Conservation (phyloP, 768 basidiomycete species). For the Pleurotus ostreatus region DNA sequence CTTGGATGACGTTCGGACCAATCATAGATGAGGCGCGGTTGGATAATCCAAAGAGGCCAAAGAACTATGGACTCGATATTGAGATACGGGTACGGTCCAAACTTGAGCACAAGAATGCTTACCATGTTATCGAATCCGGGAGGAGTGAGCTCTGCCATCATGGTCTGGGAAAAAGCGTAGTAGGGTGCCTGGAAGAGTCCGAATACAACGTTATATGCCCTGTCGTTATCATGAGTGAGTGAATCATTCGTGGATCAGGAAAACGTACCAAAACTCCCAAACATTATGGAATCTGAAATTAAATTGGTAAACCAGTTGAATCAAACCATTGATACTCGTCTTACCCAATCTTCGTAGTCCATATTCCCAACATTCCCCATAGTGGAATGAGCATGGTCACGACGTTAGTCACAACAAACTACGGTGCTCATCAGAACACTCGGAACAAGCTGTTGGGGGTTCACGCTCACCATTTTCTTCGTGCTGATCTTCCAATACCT, state of each 20-base stretch:
- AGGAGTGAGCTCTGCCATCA: slow-evolving; percentile 87
- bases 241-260: neutral
- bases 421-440: neutral
- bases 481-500: slow-evolving; percentile 73
- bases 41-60: slow-evolving; percentile 81
- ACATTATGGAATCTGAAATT: slow-evolving; percentile 62
- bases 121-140: slow-evolving; percentile 83
- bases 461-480: slow-evolving; percentile 63
- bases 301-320: neutral
- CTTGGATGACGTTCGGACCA: slow-evolving; percentile 82
- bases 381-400: slow-evolving; percentile 75
- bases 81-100: too few species aligned
- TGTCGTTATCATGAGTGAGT: slow-evolving; percentile 17
- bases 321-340: slow-evolving; percentile 12
- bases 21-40: slow-evolving; percentile 86
- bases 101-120: neutral
- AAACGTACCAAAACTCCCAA: slow-evolving; percentile 81
- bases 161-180: slow-evolving; percentile 81
- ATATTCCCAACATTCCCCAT: slow-evolving; percentile 86
- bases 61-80: slow-evolving; percentile 48
- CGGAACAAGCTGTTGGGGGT: neutral
- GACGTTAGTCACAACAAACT: slow-evolving; percentile 78
- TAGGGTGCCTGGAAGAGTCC: slow-evolving; percentile 85
- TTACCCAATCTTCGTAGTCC: slow-evolving; percentile 72
- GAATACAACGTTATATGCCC: slow-evolving; percentile 78